phyloP scores from a whole-genome alignment of 352 stramenopile species.

The Globisporangium lucens region DNA sequence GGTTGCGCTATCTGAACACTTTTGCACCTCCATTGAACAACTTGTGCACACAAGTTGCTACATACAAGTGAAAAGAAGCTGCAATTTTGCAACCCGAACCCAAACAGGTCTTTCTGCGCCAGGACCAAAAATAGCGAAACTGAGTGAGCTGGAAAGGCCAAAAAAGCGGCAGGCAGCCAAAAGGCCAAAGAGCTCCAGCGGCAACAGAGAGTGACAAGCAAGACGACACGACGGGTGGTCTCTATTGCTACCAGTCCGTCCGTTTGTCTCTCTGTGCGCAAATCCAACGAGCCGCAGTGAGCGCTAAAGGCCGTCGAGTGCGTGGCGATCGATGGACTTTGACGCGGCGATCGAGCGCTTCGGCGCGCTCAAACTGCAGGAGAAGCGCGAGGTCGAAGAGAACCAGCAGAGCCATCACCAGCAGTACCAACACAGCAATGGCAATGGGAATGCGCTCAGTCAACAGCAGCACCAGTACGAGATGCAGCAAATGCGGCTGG shows the following conservation, averaged over 20 bases:
- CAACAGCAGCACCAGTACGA: constrained; percentile 29
- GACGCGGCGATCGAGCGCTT: constrained; percentile 73
- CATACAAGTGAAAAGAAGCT: not conserved
- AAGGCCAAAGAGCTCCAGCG: not conserved
- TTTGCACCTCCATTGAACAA: not conserved
- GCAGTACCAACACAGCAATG: constrained; percentile 13
- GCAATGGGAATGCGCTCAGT: not conserved
- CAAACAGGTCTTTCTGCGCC: not conserved
- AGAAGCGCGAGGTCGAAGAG: constrained; percentile 17
- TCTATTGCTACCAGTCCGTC: too few species aligned
- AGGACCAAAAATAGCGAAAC: constrained; percentile 6
- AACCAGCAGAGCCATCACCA: constrained; percentile 6
- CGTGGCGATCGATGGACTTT: constrained; percentile 42
- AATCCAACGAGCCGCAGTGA: not conserved
- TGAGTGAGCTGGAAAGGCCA: not conserved
- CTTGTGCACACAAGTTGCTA: not conserved
- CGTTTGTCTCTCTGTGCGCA: too few species aligned
- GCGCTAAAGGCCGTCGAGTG: not conserved
- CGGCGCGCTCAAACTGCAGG: constrained; percentile 68
- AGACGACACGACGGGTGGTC: not conserved
- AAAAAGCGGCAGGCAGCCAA: not conserved
- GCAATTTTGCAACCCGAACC: not conserved
- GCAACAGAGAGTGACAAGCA: not conserved
- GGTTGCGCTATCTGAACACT: too few species aligned
- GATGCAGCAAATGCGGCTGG: constrained; percentile 42